These are phyloP conservation scores for Apiotrichum veenhuisii DNA, from an alignment of 1,284 basidiomycete species.

Conservation along the genomic window DNA sequence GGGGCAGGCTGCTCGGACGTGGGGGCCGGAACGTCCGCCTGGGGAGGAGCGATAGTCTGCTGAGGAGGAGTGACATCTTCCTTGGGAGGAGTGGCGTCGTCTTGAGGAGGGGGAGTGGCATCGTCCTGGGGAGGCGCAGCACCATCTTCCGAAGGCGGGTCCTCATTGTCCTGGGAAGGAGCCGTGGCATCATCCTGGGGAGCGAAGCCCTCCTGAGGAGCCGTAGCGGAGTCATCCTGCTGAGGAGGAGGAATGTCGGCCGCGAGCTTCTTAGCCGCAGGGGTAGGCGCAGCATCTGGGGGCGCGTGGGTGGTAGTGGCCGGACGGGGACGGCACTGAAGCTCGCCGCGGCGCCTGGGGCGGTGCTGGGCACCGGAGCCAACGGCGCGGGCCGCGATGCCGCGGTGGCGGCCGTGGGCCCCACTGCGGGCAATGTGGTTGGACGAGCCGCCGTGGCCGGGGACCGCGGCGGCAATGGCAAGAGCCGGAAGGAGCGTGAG, in stretches of 20 bases:
- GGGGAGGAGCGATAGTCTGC: background rate
- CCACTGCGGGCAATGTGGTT: background rate
- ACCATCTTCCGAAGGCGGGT: no score
- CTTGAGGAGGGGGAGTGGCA: no score
- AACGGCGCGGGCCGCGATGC: background rate
- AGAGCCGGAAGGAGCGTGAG: constrained; percentile 33
- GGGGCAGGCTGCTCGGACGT: background rate
- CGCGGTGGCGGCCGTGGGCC: background rate
- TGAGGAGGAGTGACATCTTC: background rate
- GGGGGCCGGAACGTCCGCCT: background rate
- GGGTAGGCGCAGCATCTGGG: background rate
- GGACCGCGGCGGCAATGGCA: constrained; percentile 5
- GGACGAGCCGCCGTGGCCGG: no score
- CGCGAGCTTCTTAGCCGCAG: no score
- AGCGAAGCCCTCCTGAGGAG: no score
- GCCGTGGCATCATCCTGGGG: no score
- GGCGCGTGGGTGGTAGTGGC: background rate
- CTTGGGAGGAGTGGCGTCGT: no score
- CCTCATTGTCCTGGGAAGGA: no score
- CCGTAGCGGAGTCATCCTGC: background rate
- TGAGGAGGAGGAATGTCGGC: no score
- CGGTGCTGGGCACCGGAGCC: background rate
- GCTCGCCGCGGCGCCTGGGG: background rate
- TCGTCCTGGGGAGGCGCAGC: no score
- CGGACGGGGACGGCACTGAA: background rate